Evolutionary conservation across 1,284 basidiomycete genomes (phyloP).

Genomic region (Cryptococcus sp.): DNA sequence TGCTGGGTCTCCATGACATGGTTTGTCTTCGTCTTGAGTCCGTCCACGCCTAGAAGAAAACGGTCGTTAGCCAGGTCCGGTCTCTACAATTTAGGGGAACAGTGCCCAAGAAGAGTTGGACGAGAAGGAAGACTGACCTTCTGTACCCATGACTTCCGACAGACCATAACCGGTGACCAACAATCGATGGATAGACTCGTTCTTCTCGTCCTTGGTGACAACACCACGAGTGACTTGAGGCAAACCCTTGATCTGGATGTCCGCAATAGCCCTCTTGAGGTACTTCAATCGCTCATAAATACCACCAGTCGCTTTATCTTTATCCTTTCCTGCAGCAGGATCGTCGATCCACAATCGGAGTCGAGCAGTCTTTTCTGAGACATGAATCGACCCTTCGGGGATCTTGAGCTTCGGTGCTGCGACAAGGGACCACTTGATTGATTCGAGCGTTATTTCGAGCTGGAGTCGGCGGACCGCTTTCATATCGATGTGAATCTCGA

Average conservation of each 20-base stretch:
- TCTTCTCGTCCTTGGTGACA: constrained; percentile 81
- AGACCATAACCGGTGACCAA: constrained; percentile 98
- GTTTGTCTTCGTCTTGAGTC: constrained; percentile 90
- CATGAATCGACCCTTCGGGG: constrained; percentile 74
- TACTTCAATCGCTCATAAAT: constrained; percentile 80
- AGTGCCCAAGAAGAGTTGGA: too few relatives aligned
- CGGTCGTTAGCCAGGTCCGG: not conserved
- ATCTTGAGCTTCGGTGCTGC: constrained; percentile 88
- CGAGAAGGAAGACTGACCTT: constrained; percentile 62
- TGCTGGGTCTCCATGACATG: constrained; percentile 95
- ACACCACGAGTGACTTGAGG: constrained; percentile 82
- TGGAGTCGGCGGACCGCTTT: constrained; percentile 79
- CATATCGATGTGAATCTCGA: constrained; percentile 90
- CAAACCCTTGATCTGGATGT: constrained; percentile 91
- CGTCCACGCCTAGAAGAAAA: constrained; percentile 71
- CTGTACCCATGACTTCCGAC: constrained; percentile 94
- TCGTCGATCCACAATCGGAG: constrained; percentile 85
- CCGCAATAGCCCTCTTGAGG: constrained; percentile 75
- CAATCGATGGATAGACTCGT: constrained; percentile 53
- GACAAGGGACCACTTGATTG: constrained; percentile 90
- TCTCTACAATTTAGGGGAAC: not conserved
- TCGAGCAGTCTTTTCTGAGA: constrained; percentile 76
- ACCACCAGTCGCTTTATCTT: constrained; percentile 61
- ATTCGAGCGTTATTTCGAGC: constrained; percentile 91
- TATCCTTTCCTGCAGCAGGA: constrained; percentile 43